Percentiles rank a stretch among this genome's conserved stretches.
Evolutionary conservation across 495 filamentous ascomycete species (phyloP).

Genomic region (Xylaria nigripes): DNA sequence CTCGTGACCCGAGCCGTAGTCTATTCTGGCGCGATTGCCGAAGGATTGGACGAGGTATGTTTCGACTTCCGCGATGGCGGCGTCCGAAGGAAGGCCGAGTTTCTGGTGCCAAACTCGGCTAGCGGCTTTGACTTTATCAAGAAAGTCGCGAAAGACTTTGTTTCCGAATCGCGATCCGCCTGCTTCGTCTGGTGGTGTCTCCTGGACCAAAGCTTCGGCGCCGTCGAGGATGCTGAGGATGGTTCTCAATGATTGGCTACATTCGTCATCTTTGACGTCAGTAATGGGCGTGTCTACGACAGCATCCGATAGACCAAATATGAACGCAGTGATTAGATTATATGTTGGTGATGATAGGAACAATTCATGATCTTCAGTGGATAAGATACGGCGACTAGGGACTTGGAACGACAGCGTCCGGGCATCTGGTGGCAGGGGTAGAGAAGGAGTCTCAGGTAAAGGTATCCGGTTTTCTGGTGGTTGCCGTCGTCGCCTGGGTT

Average conservation of each 20-base stretch:
- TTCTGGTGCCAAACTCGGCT: conserved; percentile 50
- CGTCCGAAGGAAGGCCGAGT: conserved; percentile 44
- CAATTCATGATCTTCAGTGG: conserved; percentile 65
- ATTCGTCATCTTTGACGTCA: conserved; percentile 45
- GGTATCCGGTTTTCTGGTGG: conserved; percentile 51
- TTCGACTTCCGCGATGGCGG: conserved; percentile 59
- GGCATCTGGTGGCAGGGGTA: conserved; percentile 61
- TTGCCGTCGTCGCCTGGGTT: conserved; percentile 52
- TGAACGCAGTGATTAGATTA: conserved; percentile 67
- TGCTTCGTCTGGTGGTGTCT: conserved; percentile 72
- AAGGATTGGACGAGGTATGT: conserved; percentile 77
- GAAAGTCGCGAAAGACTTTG: conserved; percentile 73
- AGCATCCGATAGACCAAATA: conserved; percentile 78
- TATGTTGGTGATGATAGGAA: conserved; percentile 76
- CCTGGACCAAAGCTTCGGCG: conserved; percentile 51
- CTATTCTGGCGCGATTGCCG: conserved; percentile 79
- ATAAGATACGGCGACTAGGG: conserved; percentile 73
- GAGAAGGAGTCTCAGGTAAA: conserved; percentile 59
- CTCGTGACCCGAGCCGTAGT: conserved; percentile 96
- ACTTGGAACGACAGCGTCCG: conserved; percentile 52
- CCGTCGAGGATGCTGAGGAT: conserved; percentile 65
- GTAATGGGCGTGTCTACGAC: conserved; percentile 70
- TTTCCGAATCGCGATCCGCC: conserved; percentile 92
- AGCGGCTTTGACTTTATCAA: conserved; percentile 58
- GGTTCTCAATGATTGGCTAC: conserved; percentile 49